These are phyloP conservation scores for Lignosus rhinocerotis DNA, from an alignment of 1,284 basidiomycete genomes.

Conservation along the genomic window DNA sequence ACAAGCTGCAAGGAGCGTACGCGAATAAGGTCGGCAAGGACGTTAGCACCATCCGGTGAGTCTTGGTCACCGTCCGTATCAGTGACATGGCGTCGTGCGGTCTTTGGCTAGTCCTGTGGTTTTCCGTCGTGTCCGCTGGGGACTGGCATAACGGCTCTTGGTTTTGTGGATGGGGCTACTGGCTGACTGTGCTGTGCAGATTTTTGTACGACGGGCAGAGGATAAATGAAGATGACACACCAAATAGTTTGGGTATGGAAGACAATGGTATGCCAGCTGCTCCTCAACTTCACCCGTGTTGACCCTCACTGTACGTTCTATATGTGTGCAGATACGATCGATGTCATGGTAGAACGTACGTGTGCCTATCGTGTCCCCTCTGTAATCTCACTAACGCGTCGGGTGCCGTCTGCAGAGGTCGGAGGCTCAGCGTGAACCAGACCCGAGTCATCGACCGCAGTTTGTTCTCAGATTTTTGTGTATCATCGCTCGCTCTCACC, in stretches of 20 bases:
- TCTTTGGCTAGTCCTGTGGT: too few species aligned
- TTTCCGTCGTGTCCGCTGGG: neutral
- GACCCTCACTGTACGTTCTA: neutral
- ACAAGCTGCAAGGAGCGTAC: conserved; percentile 92
- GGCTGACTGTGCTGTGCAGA: conserved; percentile 40
- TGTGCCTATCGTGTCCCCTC: conserved; percentile 26
- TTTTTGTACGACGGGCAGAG: conserved; percentile 86
- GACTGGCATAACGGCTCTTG: neutral
- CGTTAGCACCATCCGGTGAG: conserved; percentile 81
- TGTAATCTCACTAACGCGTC: neutral
- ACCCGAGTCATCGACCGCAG: conserved; percentile 1
- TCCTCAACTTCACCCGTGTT: neutral
- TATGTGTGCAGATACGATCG: conserved; percentile 69
- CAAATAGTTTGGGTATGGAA: conserved; percentile 82
- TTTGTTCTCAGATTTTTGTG: conserved; percentile 4
- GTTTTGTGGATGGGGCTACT: neutral
- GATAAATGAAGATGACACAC: conserved; percentile 85
- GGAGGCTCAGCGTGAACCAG: conserved; percentile 34
- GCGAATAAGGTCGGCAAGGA: conserved; percentile 94
- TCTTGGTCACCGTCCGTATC: conserved; percentile 15
- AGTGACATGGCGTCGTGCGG: too few species aligned
- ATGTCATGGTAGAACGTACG: conserved; percentile 92
- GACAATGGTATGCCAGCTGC: conserved; percentile 62
- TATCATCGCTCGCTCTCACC: conserved; percentile 18
- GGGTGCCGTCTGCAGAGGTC: conserved; percentile 32